phyloP scores from a whole-genome alignment of 148 eudicot genomes.

The Camellia lanceoleosa region DNA sequence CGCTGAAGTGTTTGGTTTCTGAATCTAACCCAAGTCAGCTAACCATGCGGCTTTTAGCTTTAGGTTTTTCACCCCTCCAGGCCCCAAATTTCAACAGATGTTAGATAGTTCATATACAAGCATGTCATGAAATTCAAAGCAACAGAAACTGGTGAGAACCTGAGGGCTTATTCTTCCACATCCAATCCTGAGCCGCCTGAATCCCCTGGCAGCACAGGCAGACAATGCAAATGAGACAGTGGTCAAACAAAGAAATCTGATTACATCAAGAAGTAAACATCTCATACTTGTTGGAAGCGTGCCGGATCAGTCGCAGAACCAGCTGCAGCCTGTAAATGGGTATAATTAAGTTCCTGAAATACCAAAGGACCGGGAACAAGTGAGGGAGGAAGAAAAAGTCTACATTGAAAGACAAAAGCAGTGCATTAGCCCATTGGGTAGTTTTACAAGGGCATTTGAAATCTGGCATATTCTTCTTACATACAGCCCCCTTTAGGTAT shows the following conservation, averaged over 20 bases:
- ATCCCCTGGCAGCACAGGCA: conserved; percentile 36
- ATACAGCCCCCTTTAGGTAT: not conserved
- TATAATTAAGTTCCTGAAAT: conserved; percentile 49
- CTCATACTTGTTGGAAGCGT: conserved; percentile 60
- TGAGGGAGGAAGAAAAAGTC: too few relatives aligned
- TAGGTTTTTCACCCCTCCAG: not conserved
- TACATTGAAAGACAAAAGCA: not conserved
- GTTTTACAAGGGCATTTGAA: not conserved
- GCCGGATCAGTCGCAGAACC: conserved; percentile 41
- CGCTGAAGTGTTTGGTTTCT: not conserved
- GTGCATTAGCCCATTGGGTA: not conserved
- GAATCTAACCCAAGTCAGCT: not conserved
- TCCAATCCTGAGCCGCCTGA: conserved; percentile 70
- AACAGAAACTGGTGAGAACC: conserved; percentile 34
- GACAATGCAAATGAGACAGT: conserved; percentile 1
- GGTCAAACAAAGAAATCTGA: conserved; percentile 4
- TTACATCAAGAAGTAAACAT: not conserved
- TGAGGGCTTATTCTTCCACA: conserved; percentile 74
- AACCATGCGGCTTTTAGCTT: not conserved
- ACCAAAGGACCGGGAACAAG: not conserved
- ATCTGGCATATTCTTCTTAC: not conserved
- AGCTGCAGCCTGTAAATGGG: conserved; percentile 39
- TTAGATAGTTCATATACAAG: not conserved
- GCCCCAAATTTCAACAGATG: not conserved
- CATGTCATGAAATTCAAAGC: not conserved